phyloP scores from a whole-genome alignment of 179 eudicot genomes.

The Beta macrorhiza region DNA sequence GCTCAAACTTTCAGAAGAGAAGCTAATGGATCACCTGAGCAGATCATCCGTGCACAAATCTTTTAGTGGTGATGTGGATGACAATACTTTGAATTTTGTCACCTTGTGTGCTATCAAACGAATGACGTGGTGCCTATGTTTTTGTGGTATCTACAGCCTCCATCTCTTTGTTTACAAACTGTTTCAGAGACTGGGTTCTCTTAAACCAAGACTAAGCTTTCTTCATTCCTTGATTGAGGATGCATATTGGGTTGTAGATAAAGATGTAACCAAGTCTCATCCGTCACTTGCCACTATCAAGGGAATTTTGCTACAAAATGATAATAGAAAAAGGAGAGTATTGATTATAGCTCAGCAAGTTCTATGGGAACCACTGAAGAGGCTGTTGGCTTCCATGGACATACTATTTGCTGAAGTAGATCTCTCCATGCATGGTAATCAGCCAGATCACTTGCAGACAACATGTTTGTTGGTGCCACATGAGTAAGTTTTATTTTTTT shows the following conservation, averaged over 20 bases:
- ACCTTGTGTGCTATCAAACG: conserved; percentile 60
- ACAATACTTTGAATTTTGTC: conserved; percentile 27
- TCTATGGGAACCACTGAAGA: conserved; percentile 58
- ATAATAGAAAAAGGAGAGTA: conserved; percentile 32
- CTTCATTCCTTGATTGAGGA: conserved; percentile 46
- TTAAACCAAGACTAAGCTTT: conserved; percentile 39
- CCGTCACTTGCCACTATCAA: conserved; percentile 55
- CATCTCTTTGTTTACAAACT: conserved; percentile 42
- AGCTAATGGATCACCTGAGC: conserved; percentile 40
- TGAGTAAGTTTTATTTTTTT: conserved; percentile 42
- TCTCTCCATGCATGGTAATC: conserved; percentile 18
- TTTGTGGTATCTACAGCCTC: conserved; percentile 51
- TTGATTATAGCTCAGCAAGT: conserved; percentile 59
- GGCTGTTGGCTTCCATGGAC: conserved; percentile 46
- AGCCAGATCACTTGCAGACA: conserved; percentile 32
- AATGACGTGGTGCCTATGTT: conserved; percentile 67
- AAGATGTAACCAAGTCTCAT: conserved; percentile 48
- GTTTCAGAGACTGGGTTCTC: conserved; percentile 32
- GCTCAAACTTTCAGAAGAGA: conserved; percentile 50
- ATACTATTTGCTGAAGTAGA: conserved; percentile 35
- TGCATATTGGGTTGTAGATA: conserved; percentile 39
- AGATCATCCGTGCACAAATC: conserved; percentile 23
- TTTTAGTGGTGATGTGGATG: conserved; percentile 31
- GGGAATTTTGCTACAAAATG: conserved; percentile 40
- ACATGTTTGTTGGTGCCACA: conserved; percentile 45